These are phyloP conservation scores for Thyridium curvatum DNA, from an alignment of 2,329 filamentous ascomycete genomes.

Conservation along the genomic window DNA sequence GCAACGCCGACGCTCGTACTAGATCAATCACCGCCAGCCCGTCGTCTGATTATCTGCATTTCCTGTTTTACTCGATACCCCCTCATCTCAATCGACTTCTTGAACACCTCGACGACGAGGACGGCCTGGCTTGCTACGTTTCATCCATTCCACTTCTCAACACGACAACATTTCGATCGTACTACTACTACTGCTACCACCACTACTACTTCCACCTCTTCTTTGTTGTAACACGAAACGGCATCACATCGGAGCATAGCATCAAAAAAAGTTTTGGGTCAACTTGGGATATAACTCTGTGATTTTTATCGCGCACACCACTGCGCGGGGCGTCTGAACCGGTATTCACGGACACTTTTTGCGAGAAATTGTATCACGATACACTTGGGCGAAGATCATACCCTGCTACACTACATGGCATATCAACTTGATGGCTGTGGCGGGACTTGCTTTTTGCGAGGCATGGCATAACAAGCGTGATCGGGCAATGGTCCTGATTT, in stretches of 20 bases:
- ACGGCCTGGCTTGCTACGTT: conserved; percentile 1
- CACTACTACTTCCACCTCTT: conserved; percentile 11
- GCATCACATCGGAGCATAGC: conserved; percentile 20
- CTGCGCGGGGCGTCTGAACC: conserved; percentile 1
- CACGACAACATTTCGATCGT: conserved; percentile 2
- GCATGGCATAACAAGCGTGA: no score
- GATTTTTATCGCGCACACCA: background rate
- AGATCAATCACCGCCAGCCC: conserved; percentile 13
- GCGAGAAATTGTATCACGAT: background rate
- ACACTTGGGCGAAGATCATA: background rate
- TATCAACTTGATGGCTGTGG: background rate
- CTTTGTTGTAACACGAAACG: conserved; percentile 18
- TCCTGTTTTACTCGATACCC: conserved; percentile 34
- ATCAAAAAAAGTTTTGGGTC: conserved; percentile 18
- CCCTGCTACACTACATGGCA: background rate
- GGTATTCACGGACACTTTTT: conserved; percentile 1
- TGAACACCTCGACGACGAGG: conserved; percentile 4
- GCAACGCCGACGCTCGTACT: conserved; percentile 52
- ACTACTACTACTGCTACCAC: background rate
- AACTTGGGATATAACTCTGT: conserved; percentile 4
- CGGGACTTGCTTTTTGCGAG: background rate
- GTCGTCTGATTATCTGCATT: no score
- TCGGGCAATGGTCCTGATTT: no score
- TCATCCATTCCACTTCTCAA: conserved; percentile 1
- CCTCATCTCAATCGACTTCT: conserved; percentile 5